A percentile compares a stretch with the other conserved stretches of the same genome.
These are phyloP conservation scores for Xylariomycetidae sp. DNA, from an alignment of 2,329 filamentous ascomycete species.

Conservation along the genomic window DNA sequence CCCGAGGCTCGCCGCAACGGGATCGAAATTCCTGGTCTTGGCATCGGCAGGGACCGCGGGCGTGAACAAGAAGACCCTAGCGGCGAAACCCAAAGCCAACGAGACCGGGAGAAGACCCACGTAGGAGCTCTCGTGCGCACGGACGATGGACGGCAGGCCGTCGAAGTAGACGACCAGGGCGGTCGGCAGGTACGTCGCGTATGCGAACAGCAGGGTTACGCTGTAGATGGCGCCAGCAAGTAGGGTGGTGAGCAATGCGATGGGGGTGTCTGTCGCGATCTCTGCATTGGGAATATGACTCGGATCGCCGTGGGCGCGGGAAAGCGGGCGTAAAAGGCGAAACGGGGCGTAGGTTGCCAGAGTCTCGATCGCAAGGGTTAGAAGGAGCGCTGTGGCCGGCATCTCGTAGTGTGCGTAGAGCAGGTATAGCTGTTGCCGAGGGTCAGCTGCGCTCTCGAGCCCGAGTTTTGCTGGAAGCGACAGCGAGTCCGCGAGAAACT, in stretches of 20 bases:
- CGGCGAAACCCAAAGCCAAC: slow-evolving; percentile 59
- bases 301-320: slow-evolving; percentile 55
- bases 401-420: slow-evolving; percentile 73
- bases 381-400: slow-evolving; percentile 51
- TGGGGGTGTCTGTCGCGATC: slow-evolving; percentile 56
- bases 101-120: slow-evolving; percentile 55
- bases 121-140: slow-evolving; percentile 59
- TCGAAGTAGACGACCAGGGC: slow-evolving; percentile 71
- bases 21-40: slow-evolving; percentile 51
- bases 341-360: slow-evolving; percentile 68
- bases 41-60: slow-evolving; percentile 49
- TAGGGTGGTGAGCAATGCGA: slow-evolving; percentile 58
- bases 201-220: slow-evolving; percentile 63
- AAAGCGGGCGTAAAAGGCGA: slow-evolving; percentile 63
- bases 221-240: slow-evolving; percentile 70
- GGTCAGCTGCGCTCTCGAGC: neutral
- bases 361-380: slow-evolving; percentile 62
- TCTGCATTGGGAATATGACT: slow-evolving; percentile 52
- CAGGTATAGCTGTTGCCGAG: slow-evolving; percentile 61
- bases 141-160: slow-evolving; percentile 61
- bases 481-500: slow-evolving; percentile 24
- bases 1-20: slow-evolving; percentile 55
- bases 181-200: slow-evolving; percentile 63
- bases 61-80: slow-evolving; percentile 72
- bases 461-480: slow-evolving; percentile 1